phyloP scores from a whole-genome alignment of 2,329 filamentous ascomycete species.

The Pseudohalonectria lignicola region DNA sequence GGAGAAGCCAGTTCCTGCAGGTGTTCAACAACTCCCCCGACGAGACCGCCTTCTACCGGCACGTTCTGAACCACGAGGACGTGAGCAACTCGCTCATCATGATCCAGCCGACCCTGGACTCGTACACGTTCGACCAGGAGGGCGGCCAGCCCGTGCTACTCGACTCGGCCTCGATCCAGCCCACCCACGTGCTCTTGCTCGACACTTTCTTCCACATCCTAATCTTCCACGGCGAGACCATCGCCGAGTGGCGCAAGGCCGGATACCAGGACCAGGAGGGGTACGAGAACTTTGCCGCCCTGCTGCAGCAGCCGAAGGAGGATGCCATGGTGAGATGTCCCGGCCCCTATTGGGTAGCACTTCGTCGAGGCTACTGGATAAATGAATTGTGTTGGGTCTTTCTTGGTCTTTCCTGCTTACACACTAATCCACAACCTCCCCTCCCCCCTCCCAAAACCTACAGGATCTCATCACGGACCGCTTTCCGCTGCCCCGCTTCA shows the following conservation, averaged over 20 bases:
- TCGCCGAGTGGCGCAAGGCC: conserved; percentile 95
- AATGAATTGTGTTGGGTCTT: no score
- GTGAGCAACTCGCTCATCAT: conserved; percentile 94
- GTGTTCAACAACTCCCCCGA: conserved; percentile 99
- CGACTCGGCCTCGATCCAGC: conserved; percentile 92
- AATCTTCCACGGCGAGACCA: conserved; percentile 97
- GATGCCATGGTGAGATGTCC: conserved; percentile 70
- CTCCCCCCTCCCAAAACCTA: no score
- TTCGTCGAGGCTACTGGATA: not conserved
- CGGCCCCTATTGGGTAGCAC: not conserved
- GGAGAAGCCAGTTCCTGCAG: conserved; percentile 92
- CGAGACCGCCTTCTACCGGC: conserved; percentile 97
- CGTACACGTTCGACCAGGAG: conserved; percentile 93
- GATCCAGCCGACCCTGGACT: conserved; percentile 97
- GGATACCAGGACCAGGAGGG: conserved; percentile 97
- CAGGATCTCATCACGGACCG: conserved; percentile 94
- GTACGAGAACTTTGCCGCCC: conserved; percentile 85
- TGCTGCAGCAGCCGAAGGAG: conserved; percentile 90
- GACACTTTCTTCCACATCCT: conserved; percentile 99
- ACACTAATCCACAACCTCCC: no score
- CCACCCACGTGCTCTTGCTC: conserved; percentile 83
- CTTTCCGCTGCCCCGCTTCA: conserved; percentile 96
- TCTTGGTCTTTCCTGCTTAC: conserved; percentile 5
- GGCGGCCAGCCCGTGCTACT: conserved; percentile 87
- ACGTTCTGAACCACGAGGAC: conserved; percentile 95